phyloP scores from a whole-genome alignment of 2,329 filamentous ascomycete genomes.

The Epichloe typhina region DNA sequence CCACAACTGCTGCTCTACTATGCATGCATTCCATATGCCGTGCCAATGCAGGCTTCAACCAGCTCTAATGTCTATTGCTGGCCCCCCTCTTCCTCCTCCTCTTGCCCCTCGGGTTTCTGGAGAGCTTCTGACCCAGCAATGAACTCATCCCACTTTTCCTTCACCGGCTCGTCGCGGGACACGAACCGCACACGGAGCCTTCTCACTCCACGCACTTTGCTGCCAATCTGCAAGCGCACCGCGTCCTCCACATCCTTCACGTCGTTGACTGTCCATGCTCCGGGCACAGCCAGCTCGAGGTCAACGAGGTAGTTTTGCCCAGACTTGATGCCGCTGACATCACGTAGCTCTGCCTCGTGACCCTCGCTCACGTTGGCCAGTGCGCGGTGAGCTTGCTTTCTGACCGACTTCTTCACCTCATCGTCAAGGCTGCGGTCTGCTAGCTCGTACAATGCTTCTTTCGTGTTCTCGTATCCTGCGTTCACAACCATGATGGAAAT shows the following conservation, averaged over 20 bases:
- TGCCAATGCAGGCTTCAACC: neutral
- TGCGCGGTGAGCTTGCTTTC: constrained; percentile 48
- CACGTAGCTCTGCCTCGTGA: constrained; percentile 54
- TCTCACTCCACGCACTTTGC: constrained; percentile 65
- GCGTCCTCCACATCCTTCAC: constrained; percentile 57
- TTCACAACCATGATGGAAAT: constrained; percentile 91
- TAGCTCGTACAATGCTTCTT: constrained; percentile 69
- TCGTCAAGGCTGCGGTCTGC: constrained; percentile 83
- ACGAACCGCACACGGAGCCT: constrained; percentile 77
- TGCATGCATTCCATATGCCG: neutral
- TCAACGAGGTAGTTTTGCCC: constrained; percentile 95
- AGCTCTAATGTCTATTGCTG: constrained; percentile 16
- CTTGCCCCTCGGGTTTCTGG: constrained; percentile 45
- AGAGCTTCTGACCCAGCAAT: constrained; percentile 45
- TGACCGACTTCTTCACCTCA: constrained; percentile 63
- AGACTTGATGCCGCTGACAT: constrained; percentile 82
- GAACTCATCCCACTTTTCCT: constrained; percentile 64
- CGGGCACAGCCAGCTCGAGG: constrained; percentile 70
- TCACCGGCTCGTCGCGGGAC: constrained; percentile 44
- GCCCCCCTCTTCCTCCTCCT: constrained; percentile 28
- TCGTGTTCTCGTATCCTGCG: constrained; percentile 77
- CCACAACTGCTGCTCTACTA: neutral
- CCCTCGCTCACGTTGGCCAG: constrained; percentile 40
- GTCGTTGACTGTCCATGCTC: constrained; percentile 60
- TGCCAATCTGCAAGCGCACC: constrained; percentile 59